Conservation (phyloP, 768 basidiomycete species). For the Holtermannia corniformis region DNA sequence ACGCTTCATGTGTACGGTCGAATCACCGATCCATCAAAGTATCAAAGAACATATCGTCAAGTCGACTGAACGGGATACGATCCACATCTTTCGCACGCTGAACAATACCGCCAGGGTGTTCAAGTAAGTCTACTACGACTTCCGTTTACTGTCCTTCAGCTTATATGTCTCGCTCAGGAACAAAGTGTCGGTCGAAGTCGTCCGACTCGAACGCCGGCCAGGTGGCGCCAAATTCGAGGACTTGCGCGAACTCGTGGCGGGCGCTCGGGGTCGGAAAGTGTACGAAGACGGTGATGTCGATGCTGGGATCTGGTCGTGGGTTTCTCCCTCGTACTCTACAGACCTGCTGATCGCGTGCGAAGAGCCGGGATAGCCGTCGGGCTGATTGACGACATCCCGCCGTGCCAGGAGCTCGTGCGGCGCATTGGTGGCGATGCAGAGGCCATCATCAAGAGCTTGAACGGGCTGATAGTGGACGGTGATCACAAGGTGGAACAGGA, state of each 20-base stretch:
- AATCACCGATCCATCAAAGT: slow-evolving; percentile 77
- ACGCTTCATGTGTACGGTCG: slow-evolving; percentile 84
- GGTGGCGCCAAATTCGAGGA: slow-evolving; percentile 85
- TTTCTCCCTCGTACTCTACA: no score
- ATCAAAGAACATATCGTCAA: slow-evolving; percentile 84
- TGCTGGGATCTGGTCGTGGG: slow-evolving; percentile 67
- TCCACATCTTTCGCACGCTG: slow-evolving; percentile 83
- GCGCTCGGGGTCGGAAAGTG: slow-evolving; percentile 45
- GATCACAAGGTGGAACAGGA: slow-evolving; percentile 7
- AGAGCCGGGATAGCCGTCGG: slow-evolving; percentile 41
- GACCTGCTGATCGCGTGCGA: no score
- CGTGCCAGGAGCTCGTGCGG: slow-evolving; percentile 60
- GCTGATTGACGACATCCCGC: slow-evolving; percentile 69
- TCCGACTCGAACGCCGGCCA: slow-evolving; percentile 66
- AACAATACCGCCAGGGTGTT: slow-evolving; percentile 74
- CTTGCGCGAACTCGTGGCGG: slow-evolving; percentile 52
- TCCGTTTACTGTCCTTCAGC: not conserved
- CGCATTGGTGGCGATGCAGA: slow-evolving; percentile 68
- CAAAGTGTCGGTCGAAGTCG: slow-evolving; percentile 70
- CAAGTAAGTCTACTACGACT: slow-evolving; percentile 43
- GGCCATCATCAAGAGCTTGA: slow-evolving; percentile 52
- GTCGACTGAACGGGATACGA: slow-evolving; percentile 65
- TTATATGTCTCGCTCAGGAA: slow-evolving; percentile 46
- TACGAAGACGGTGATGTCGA: slow-evolving; percentile 75
- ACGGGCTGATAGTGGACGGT: slow-evolving; percentile 20